Percentiles rank a stretch among this genome's conserved stretches.
phyloP scores from a whole-genome alignment of 148 eudicot species.

The Cornus suecica region DNA sequence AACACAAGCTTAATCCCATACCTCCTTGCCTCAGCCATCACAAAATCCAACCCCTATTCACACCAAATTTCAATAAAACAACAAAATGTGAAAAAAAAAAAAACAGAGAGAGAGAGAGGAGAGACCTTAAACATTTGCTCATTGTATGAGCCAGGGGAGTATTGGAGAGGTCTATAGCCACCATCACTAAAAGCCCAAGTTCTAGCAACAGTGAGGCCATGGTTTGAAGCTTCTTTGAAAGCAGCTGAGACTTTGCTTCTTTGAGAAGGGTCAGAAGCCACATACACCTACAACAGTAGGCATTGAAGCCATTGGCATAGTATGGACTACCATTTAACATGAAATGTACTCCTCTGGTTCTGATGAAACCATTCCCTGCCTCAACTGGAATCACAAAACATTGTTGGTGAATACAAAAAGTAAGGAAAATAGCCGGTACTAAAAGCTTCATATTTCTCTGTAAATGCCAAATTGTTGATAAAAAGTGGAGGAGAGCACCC shows the following conservation, averaged over 20 bases:
- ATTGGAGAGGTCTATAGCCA: conserved; percentile 73
- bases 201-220: conserved; percentile 75
- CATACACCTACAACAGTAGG: conserved; percentile 93
- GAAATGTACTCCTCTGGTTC: conserved; percentile 70
- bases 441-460: conserved; percentile 26
- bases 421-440: conserved; percentile 21
- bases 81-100: background rate
- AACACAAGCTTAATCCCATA: conserved; percentile 75
- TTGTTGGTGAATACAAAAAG: conserved; percentile 18
- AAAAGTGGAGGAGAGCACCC: conserved; percentile 1
- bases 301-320: conserved; percentile 96
- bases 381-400: conserved; percentile 15
- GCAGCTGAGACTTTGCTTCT: conserved; percentile 61
- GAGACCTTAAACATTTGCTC: conserved; percentile 72
- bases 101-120: background rate
- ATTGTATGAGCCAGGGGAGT: conserved; percentile 80
- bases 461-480: background rate
- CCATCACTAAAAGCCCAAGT: conserved; percentile 98
- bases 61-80: background rate
- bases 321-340: conserved; percentile 68
- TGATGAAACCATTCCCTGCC: conserved; percentile 47
- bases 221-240: conserved; percentile 65
- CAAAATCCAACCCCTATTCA: conserved; percentile 95
- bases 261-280: conserved; percentile 80
- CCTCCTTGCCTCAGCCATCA: conserved; percentile 81